These are phyloP conservation scores for Dendryphion nanum DNA, from an alignment of 2,329 filamentous ascomycete genomes.

Conservation along the genomic window DNA sequence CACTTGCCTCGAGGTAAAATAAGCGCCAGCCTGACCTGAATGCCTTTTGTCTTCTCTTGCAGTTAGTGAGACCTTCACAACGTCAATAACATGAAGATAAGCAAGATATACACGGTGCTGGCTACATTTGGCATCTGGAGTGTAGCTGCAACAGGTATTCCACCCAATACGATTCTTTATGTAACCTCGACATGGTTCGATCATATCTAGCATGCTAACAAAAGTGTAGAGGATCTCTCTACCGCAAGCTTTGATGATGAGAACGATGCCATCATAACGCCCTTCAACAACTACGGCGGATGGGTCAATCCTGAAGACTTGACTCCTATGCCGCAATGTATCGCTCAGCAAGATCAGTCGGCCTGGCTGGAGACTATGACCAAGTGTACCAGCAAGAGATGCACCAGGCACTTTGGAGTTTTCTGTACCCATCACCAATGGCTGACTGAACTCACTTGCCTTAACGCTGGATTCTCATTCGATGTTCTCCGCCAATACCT, in stretches of 20 bases:
- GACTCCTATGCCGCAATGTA: constrained; percentile 34
- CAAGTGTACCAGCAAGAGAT: constrained; percentile 26
- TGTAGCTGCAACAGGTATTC: too few relatives aligned
- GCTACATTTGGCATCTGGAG: too few relatives aligned
- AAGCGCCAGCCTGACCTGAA: too few relatives aligned
- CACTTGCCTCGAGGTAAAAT: too few relatives aligned
- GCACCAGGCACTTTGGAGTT: constrained; percentile 29
- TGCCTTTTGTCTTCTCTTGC: too few relatives aligned
- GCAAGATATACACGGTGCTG: too few relatives aligned
- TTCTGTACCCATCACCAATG: constrained; percentile 36
- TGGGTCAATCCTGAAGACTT: constrained; percentile 39
- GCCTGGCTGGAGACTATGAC: constrained; percentile 32
- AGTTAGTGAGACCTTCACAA: too few relatives aligned
- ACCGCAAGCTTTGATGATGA: background rate
- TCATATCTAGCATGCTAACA: too few relatives aligned
- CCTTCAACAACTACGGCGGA: constrained; percentile 15
- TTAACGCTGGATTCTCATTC: constrained; percentile 27
- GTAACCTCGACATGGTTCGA: too few relatives aligned
- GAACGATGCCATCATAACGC: background rate
- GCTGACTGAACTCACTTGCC: constrained; percentile 32
- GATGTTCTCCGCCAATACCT: constrained; percentile 23
- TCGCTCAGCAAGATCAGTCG: constrained; percentile 33
- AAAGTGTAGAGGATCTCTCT: too few relatives aligned
- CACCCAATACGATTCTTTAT: too few relatives aligned
- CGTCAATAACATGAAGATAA: too few relatives aligned